phyloP scores from a whole-genome alignment of 2,329 filamentous ascomycete genomes.

The Ilyonectria sp. region DNA sequence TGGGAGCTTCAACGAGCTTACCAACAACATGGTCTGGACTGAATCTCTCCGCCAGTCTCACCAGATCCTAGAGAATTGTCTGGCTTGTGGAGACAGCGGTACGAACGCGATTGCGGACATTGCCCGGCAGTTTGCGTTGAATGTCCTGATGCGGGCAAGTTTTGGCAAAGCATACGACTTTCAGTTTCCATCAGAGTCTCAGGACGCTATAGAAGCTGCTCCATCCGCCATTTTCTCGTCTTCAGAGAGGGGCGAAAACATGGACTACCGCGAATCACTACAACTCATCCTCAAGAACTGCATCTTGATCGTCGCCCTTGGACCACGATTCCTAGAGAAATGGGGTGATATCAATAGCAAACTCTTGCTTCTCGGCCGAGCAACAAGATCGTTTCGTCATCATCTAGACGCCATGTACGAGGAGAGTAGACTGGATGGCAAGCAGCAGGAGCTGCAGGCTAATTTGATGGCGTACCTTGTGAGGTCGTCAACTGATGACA shows the following conservation, averaged over 20 bases:
- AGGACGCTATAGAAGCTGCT: background rate
- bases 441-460: background rate
- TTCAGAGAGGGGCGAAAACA: background rate
- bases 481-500: background rate
- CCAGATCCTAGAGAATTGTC: background rate
- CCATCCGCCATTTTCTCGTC: background rate
- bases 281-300: background rate
- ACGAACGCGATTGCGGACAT: background rate
- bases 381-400: background rate
- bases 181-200: background rate
- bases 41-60: background rate
- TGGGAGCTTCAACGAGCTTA: background rate
- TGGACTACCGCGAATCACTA: conserved; percentile 2
- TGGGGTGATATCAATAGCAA: background rate
- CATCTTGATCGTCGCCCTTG: background rate
- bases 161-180: conserved; percentile 5
- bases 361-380: background rate
- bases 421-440: background rate
- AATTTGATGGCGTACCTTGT: background rate
- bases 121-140: background rate
- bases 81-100: background rate
- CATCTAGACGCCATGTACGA: background rate
- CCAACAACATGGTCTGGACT: background rate
- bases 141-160: background rate
- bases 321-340: background rate